phyloP scores from a whole-genome alignment of 2,329 filamentous ascomycete species.

The Fusarium longipes region DNA sequence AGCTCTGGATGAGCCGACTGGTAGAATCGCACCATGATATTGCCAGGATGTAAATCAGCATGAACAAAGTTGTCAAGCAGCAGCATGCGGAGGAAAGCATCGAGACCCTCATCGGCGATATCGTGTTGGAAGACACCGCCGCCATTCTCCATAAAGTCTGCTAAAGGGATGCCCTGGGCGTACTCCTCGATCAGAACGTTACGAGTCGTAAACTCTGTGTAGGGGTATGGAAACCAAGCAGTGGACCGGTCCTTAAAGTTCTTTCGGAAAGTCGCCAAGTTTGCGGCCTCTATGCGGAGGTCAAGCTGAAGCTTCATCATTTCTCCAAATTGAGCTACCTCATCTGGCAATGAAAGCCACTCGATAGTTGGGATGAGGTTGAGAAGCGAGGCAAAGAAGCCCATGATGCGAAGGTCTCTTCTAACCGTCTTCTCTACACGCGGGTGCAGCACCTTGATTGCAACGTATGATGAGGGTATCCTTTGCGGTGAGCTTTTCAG shows the following conservation, averaged over 20 bases:
- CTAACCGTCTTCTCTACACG: constrained; percentile 88
- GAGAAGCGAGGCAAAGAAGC: constrained; percentile 84
- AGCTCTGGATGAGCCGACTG: constrained; percentile 79
- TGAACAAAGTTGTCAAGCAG: constrained; percentile 98
- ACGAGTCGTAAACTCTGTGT: constrained; percentile 90
- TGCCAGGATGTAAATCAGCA: constrained; percentile 94
- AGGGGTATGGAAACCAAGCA: constrained; percentile 97
- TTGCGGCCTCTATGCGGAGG: constrained; percentile 92
- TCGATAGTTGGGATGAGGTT: constrained; percentile 94
- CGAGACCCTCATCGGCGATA: constrained; percentile 92
- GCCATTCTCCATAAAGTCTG: constrained; percentile 90
- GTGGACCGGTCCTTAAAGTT: constrained; percentile 91
- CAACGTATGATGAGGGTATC: constrained; percentile 91
- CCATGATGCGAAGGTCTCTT: constrained; percentile 94
- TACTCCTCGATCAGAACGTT: constrained; percentile 96
- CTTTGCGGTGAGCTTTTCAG: constrained; percentile 87
- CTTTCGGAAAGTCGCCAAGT: constrained; percentile 86
- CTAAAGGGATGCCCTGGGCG: constrained; percentile 90
- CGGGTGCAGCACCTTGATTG: constrained; percentile 95
- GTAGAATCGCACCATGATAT: constrained; percentile 99
- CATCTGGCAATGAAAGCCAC: constrained; percentile 95
- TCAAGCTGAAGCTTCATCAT: constrained; percentile 99
- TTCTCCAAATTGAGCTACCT: constrained; percentile 92
- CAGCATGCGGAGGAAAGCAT: constrained; percentile 96
- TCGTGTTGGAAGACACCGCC: constrained; percentile 93